phyloP scores from a whole-genome alignment of 1,139 yeast species.

The Tardiomyces depauwii region DNA sequence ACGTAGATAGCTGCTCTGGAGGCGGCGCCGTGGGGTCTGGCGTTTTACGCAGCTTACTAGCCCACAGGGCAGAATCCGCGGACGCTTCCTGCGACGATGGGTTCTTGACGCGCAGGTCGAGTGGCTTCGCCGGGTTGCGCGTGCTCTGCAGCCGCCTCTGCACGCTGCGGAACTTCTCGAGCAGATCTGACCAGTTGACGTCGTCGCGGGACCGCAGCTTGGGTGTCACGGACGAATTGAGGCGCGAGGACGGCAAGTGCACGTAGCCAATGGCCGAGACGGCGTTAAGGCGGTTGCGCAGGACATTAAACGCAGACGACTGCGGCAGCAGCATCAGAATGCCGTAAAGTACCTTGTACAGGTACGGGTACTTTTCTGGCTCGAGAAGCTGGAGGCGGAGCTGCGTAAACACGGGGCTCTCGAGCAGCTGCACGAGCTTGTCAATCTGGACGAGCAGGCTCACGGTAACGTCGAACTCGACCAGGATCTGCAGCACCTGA shows the following conservation, averaged over 20 bases:
- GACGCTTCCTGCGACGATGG: too few relatives aligned
- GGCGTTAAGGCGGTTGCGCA: constrained; percentile 64
- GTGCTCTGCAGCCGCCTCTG: constrained; percentile 44
- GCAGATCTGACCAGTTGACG: constrained; percentile 40
- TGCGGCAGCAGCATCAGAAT: constrained; percentile 92
- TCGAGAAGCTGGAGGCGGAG: constrained; percentile 78
- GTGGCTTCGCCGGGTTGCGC: not conserved
- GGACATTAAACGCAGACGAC: constrained; percentile 76
- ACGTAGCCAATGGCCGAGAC: constrained; percentile 33
- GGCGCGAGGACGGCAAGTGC: constrained; percentile 16
- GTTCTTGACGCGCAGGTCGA: too few relatives aligned
- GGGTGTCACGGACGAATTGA: not conserved
- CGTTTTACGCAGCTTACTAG: not conserved
- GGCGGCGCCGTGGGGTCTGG: not conserved
- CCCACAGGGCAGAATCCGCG: too few relatives aligned
- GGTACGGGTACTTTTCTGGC: constrained; percentile 71
- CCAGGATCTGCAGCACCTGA: constrained; percentile 60
- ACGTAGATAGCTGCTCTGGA: not conserved
- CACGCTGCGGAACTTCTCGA: constrained; percentile 48
- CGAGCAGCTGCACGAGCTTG: constrained; percentile 65
- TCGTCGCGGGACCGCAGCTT: constrained; percentile 8
- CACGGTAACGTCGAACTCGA: constrained; percentile 65
- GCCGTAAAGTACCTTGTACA: constrained; percentile 85
- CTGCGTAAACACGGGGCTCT: constrained; percentile 84
- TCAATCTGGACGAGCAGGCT: constrained; percentile 68